Conservation (phyloP, 768 basidiomycete species). For the Serpula lacrymans region DNA sequence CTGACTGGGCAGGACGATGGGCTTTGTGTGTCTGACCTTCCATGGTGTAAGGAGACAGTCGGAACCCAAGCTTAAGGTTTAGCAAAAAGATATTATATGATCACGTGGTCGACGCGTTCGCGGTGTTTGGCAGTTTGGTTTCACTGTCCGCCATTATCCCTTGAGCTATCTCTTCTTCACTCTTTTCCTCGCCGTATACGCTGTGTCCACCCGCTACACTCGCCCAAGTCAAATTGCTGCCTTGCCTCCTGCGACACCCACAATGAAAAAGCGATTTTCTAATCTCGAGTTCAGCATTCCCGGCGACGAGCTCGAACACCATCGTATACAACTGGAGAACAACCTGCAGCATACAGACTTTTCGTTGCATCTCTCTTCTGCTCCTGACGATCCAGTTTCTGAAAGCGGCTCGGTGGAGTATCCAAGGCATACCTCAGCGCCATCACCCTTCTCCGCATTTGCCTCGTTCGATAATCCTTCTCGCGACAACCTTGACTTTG, state of each 20-base stretch:
- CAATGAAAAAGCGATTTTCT: constrained; percentile 23
- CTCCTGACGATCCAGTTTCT: constrained; percentile 36
- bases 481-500: constrained; percentile 53
- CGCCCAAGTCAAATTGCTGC: too few species aligned
- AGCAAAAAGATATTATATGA: not conserved
- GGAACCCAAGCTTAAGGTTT: not conserved
- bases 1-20: constrained; percentile 72
- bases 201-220: too few species aligned
- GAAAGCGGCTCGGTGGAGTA: constrained; percentile 61
- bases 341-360: constrained; percentile 72
- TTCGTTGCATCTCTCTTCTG: constrained; percentile 66
- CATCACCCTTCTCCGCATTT: constrained; percentile 52
- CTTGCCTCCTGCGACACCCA: constrained; percentile 11
- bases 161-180: constrained; percentile 21
- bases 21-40: constrained; percentile 79
- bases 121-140: constrained; percentile 7
- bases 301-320: constrained; percentile 71
- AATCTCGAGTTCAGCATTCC: constrained; percentile 51
- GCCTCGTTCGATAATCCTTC: constrained; percentile 60
- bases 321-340: constrained; percentile 76
- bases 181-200: too few species aligned
- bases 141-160: too few species aligned
- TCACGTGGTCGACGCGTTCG: constrained; percentile 29
- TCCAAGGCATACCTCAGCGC: constrained; percentile 65
- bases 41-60: constrained; percentile 36